A percentile compares a stretch with the other conserved stretches of the same genome.
Evolutionary conservation across 2,329 filamentous ascomycete species (phyloP).

Genomic region (Thermothelomyces thermophilus): DNA sequence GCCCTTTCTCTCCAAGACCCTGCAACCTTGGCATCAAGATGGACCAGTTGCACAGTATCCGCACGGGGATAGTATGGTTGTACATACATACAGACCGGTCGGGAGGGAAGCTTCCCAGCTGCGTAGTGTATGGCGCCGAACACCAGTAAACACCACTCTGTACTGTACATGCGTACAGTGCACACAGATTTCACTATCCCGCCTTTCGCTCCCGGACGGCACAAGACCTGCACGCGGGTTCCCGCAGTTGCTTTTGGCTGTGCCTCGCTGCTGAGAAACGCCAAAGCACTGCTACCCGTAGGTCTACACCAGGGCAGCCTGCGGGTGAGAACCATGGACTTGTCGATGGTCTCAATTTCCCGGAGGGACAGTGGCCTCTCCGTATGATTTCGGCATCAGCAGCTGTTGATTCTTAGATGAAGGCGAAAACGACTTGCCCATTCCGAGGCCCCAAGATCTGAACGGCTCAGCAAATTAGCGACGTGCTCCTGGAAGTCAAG

Average conservation of each 20-base stretch:
- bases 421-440: slow-evolving; percentile 5
- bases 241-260: slow-evolving; percentile 1
- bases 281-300: slow-evolving; percentile 1
- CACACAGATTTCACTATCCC: too few relatives aligned
- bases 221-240: not conserved
- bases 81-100: not conserved
- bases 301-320: too few relatives aligned
- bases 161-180: too few relatives aligned
- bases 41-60: slow-evolving; percentile 18
- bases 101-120: not conserved
- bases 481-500: slow-evolving; percentile 22
- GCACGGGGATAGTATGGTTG: slow-evolving; percentile 1
- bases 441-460: slow-evolving; percentile 14
- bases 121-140: too few relatives aligned
- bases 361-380: too few relatives aligned
- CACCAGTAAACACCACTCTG: too few relatives aligned
- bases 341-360: too few relatives aligned
- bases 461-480: slow-evolving; percentile 21
- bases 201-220: slow-evolving; percentile 1
- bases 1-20: slow-evolving; percentile 18
- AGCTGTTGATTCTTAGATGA: too few relatives aligned
- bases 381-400: slow-evolving; percentile 1
- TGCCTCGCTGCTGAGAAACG: slow-evolving; percentile 9
- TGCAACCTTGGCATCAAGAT: slow-evolving; percentile 19
- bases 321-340: too few relatives aligned